phyloP scores from a whole-genome alignment of 768 basidiomycete species.

The Leccinum arenicola region DNA sequence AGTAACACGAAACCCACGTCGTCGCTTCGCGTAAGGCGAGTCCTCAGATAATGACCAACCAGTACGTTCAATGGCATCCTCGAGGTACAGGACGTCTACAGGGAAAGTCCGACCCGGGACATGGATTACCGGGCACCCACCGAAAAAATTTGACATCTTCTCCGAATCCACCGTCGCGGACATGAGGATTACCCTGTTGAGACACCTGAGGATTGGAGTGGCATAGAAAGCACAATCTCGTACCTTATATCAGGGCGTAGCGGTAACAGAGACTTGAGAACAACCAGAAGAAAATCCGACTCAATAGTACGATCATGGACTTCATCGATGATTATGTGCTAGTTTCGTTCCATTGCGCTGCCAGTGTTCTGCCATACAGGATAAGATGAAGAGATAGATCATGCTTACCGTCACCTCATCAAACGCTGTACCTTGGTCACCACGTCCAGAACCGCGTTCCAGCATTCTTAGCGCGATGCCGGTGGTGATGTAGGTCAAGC shows the following conservation, averaged over 20 bases:
- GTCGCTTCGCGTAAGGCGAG: constrained; percentile 75
- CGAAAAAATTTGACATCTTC: constrained; percentile 89
- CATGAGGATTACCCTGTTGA: constrained; percentile 84
- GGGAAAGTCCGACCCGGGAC: constrained; percentile 96
- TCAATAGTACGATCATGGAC: constrained; percentile 97
- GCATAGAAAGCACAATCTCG: constrained; percentile 12
- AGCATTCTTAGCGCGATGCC: constrained; percentile 97
- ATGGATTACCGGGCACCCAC: constrained; percentile 76
- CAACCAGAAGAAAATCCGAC: constrained; percentile 94
- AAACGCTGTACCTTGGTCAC: constrained; percentile 75
- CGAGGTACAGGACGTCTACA: constrained; percentile 82
- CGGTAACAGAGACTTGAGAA: constrained; percentile 78
- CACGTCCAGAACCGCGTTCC: constrained; percentile 74
- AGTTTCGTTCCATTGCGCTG: constrained; percentile 1
- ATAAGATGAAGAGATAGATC: constrained; percentile 4
- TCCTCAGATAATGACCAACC: constrained; percentile 75
- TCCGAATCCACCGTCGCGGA: constrained; percentile 93
- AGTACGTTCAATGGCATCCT: constrained; percentile 85
- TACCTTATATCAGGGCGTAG: constrained; percentile 84
- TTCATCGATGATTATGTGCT: constrained; percentile 98
- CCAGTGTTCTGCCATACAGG: neutral
- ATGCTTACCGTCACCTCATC: constrained; percentile 87
- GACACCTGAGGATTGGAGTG: constrained; percentile 3
- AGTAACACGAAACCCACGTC: constrained; percentile 39
- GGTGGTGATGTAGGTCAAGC: constrained; percentile 83